A percentile compares a stretch with the other conserved stretches of the same genome.
phyloP scores from a whole-genome alignment of 2,329 filamentous ascomycete species.

The Arthroderma sp. region DNA sequence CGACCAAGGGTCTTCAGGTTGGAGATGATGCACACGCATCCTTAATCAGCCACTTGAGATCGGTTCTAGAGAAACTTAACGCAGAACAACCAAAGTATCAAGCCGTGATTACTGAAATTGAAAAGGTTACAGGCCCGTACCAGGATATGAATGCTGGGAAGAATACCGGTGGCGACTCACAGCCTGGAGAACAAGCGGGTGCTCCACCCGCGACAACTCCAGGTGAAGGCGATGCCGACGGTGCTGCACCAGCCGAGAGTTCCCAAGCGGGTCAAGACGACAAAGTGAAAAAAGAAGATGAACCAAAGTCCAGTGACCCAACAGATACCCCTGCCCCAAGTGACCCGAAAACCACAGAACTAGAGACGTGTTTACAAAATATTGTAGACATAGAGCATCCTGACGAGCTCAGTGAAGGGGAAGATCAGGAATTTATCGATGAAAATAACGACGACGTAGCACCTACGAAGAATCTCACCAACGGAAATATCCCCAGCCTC shows the following conservation, averaged over 20 bases:
- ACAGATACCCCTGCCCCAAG: neutral
- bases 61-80: neutral
- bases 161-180: neutral
- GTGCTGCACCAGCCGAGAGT: conserved; percentile 12
- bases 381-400: conserved; percentile 24
- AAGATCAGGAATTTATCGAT: conserved; percentile 18
- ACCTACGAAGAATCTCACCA: neutral
- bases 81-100: neutral
- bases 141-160: neutral
- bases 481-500: neutral
- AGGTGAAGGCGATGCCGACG: neutral
- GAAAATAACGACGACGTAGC: neutral
- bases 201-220: neutral
- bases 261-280: neutral
- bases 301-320: neutral
- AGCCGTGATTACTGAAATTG: neutral
- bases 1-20: conserved; percentile 11
- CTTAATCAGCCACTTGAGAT: neutral
- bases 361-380: conserved; percentile 11
- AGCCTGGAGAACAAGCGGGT: neutral
- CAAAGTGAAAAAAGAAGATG: neutral
- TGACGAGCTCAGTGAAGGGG: conserved; percentile 22
- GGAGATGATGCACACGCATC: neutral
- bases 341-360: conserved; percentile 10
- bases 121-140: neutral